These are phyloP conservation scores for Teunomyces atbi DNA, from an alignment of 805 yeast genomes.

Conservation along the genomic window DNA sequence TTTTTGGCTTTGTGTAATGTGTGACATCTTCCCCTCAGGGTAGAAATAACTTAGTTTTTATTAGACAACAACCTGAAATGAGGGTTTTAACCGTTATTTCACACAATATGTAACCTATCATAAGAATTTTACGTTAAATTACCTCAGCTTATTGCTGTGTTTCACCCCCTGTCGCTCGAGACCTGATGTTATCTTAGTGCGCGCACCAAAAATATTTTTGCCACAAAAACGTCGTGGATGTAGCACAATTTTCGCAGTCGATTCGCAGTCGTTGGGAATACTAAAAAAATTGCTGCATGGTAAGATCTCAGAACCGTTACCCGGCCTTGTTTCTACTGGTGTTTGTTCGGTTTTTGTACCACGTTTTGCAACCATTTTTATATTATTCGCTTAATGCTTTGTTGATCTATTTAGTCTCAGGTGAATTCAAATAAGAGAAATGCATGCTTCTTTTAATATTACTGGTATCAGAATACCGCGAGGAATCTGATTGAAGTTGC, in stretches of 20 bases:
- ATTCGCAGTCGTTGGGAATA: constrained; percentile 2
- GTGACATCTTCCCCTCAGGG: background rate
- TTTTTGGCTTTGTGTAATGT: constrained; percentile 3
- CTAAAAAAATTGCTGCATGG: background rate
- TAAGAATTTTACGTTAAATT: no score
- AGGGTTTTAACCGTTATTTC: background rate
- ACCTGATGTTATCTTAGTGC: constrained; percentile 1
- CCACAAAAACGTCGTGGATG: constrained; percentile 2
- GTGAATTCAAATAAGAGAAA: constrained; percentile 6
- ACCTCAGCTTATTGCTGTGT: no score
- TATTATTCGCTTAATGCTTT: background rate
- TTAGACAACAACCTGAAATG: background rate
- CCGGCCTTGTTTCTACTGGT: background rate
- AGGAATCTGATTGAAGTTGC: background rate
- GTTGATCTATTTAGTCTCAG: constrained; percentile 1
- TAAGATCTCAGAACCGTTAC: constrained; percentile 1
- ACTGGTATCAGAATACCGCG: background rate
- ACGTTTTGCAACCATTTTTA: constrained; percentile 4
- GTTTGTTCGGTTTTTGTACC: background rate
- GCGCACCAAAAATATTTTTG: constrained; percentile 1
- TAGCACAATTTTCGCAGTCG: constrained; percentile 5
- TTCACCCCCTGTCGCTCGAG: background rate
- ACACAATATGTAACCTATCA: no score
- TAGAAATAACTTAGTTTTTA: background rate
- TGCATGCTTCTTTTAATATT: constrained; percentile 4